Base-by-base conservation (phyloP, 2,329 filamentous ascomycete genomes). In the Torrubiella hemipterigena region DNA sequence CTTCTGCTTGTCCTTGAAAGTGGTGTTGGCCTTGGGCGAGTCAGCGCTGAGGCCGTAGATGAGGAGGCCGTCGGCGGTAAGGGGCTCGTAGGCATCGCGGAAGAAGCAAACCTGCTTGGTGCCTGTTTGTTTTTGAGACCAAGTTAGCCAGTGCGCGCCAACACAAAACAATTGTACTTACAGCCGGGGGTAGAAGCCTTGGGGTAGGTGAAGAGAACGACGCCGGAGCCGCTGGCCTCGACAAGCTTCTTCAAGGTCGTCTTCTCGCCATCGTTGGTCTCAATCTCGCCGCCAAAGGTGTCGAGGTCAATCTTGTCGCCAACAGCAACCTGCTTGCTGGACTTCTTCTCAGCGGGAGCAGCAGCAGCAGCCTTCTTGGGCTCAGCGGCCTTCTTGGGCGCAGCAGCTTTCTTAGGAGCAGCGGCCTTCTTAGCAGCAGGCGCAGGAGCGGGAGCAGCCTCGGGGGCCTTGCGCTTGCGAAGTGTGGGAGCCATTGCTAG, bases 131-230 rank as follows among this genome's bases (percentile, higher is more conserved):
- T 18, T 17, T 34, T 23, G 27, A 14, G 27, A 17, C 7, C 11
- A 18, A 28, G 13, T 22, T 15, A 22, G 11, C 14, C 21, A 18
- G n/a, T 7, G 7, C 23, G 12, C 15, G 25, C 23, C 9, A 14
- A 14, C 26, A 23, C 16, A 7, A 14, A 19, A 13, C 10, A n/a
- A 13, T 12, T 15, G 18, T 27, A 53, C 84, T 73, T 75, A 94
- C 89, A 96, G 40, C 89, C 89, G 22, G 85, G 84, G 15, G 91
- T 98, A 17, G 81, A 91, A 10, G 91, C 91, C 61, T 82, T 93
- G 36, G 91, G 91, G 52, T 96, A 96, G 19, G 87, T 95, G 56
- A 98, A 95, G 18, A 96, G 63, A 20, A 94, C 84, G 26, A 96
- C 81, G 17, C 89, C 91, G 21, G 72, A 67, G 59, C 83, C 77